Evolutionary conservation across 352 stramenopile genomes (phyloP), one percentile per base, ranked within the genome.

Genomic region (Globisporangium lucens): DNA sequence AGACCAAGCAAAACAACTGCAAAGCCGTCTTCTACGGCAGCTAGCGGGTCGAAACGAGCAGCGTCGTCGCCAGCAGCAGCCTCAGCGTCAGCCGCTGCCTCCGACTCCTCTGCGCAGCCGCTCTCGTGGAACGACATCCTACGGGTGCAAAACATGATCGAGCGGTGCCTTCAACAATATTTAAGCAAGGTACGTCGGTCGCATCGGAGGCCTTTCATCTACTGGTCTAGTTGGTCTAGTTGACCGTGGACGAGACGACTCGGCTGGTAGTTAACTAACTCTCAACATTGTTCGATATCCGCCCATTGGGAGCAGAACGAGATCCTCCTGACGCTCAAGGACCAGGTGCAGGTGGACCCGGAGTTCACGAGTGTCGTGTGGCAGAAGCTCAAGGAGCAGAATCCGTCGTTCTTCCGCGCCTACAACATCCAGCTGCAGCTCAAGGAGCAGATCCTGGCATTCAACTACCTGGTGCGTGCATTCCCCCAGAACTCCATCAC

Each of bases 321-420:
- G 53, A 89, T 92, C 65, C 66, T 93, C n/a, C 52, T 79, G 7
- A 73, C 71, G 6, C 65, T 91, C 2, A 77, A 92, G 59, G 68
- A 78, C 1, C 87, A 97, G 63, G 89, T 85, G 0, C 89, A 95
- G 22, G 76, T 97, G n/a, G 85, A 96, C 17, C 89, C 88, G 2
- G 76, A 76, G 9, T 97, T 97, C 61, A 87, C 91, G 1, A 81
- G 78, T 56, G 79, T 97, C 24, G 90, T 97, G 49, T 97, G 89
- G 90, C 87, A 96, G 57, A 98, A 98, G 65, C 82, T 98, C 7
- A 86, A 97, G 65, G 87, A 97, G 61, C 90, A 97, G 68, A 98
- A 98, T 47, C 83, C 87, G 15, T 82, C 80, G 6, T 98, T 97
- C 65, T 98, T 98, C 63, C 76, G 83, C 12, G 87, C 88, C 1